These are phyloP conservation scores for Tetracentron sinense DNA, from an alignment of 164 flowering plant genomes.

Conservation along the genomic window DNA sequence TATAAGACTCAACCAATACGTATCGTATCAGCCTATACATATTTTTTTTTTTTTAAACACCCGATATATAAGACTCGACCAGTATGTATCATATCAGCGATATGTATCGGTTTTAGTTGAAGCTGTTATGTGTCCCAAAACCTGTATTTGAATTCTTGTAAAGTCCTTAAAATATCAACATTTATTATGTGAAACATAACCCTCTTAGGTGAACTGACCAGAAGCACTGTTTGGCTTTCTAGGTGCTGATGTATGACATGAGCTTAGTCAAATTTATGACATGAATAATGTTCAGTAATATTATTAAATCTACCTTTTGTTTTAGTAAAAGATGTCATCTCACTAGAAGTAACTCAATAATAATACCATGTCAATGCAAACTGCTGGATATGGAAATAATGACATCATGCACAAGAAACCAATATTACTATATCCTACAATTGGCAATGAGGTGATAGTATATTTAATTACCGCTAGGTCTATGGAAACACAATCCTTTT, in stretches of 20 bases:
- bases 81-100: no score
- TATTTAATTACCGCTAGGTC: not conserved
- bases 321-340: not conserved
- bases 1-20: no score
- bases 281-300: not conserved
- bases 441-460: not conserved
- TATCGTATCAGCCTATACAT: no score
- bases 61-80: no score
- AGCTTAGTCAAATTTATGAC: not conserved
- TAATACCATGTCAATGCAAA: not conserved
- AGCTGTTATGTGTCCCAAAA: no score
- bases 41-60: no score
- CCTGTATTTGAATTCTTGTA: no score
- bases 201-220: not conserved
- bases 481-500: not conserved
- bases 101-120: no score
- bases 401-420: no score
- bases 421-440: not conserved
- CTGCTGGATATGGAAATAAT: not conserved
- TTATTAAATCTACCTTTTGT: not conserved
- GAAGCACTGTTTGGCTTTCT: not conserved
- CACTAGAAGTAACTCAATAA: not conserved
- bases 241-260: not conserved
- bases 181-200: no score
- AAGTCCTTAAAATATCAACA: no score